Percentiles rank a stretch among this genome's conserved stretches.
Conservation (phyloP, 2,329 filamentous ascomycete species). For the Anisogramma anomala region DNA sequence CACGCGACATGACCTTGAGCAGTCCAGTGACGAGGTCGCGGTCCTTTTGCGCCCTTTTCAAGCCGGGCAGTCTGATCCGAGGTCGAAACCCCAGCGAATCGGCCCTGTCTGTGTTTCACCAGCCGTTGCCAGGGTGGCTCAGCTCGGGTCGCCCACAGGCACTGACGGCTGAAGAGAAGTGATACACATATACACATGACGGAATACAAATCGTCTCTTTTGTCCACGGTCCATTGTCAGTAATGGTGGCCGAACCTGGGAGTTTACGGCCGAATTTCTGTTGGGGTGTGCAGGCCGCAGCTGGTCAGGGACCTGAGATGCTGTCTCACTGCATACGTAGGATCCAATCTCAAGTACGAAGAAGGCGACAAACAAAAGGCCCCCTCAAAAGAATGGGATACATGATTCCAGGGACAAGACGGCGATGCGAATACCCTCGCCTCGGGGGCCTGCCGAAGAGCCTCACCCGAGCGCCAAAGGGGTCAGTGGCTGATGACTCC, state of each 20-base stretch:
- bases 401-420: background rate
- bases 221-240: background rate
- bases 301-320: background rate
- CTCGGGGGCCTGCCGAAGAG: conserved; percentile 14
- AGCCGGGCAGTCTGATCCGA: background rate
- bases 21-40: background rate
- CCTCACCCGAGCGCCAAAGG: conserved; percentile 12
- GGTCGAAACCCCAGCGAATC: background rate
- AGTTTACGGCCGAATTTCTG: background rate
- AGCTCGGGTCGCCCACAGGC: no score
- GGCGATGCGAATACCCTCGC: conserved; percentile 8
- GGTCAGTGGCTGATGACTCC: conserved; percentile 8
- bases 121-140: conserved; percentile 7
- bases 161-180: conserved; percentile 7
- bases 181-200: conserved; percentile 5
- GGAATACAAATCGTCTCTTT: no score
- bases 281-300: no score
- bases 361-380: background rate
- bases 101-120: conserved; percentile 9
- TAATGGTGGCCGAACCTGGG: no score
- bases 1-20: background rate
- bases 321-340: no score
- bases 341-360: background rate
- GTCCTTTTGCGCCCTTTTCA: background rate
- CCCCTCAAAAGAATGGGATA: background rate